These are phyloP conservation scores for Xanthoconium stramineum DNA, from an alignment of 768 basidiomycete species.

Conservation along the genomic window DNA sequence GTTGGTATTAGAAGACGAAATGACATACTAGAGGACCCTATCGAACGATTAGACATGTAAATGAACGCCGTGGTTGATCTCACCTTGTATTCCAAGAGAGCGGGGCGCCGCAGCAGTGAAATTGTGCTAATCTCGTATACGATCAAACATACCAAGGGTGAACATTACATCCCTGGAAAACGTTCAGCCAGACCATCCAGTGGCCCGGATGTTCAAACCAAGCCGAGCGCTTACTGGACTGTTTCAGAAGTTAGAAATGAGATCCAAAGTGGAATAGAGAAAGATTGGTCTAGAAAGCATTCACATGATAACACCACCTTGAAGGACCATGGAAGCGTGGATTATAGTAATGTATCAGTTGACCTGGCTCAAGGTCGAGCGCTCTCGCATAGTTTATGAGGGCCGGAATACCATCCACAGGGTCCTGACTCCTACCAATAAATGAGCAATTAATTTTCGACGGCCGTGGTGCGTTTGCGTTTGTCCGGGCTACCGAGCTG, in stretches of 20 bases:
- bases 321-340: neutral
- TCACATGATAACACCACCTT: neutral
- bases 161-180: constrained; percentile 7
- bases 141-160: constrained; percentile 5
- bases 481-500: neutral
- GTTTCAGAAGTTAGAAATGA: neutral
- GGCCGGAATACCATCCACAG: neutral
- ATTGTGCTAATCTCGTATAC: neutral
- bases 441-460: neutral
- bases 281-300: neutral
- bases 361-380: neutral
- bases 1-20: constrained; percentile 9
- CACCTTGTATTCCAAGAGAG: constrained; percentile 7
- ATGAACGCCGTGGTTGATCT: constrained; percentile 3
- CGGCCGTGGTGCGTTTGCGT: neutral
- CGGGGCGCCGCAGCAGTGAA: neutral
- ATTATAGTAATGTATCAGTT: neutral
- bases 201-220: constrained; percentile 12
- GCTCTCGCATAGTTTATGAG: neutral
- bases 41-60: constrained; percentile 3
- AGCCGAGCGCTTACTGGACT: neutral
- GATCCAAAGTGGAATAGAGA: neutral
- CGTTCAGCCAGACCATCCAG: constrained; percentile 24
- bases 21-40: constrained; percentile 8
- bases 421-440: neutral